Evolutionary conservation across 805 yeast species (phyloP).

Genomic region (Saturnispora mendoncae): DNA sequence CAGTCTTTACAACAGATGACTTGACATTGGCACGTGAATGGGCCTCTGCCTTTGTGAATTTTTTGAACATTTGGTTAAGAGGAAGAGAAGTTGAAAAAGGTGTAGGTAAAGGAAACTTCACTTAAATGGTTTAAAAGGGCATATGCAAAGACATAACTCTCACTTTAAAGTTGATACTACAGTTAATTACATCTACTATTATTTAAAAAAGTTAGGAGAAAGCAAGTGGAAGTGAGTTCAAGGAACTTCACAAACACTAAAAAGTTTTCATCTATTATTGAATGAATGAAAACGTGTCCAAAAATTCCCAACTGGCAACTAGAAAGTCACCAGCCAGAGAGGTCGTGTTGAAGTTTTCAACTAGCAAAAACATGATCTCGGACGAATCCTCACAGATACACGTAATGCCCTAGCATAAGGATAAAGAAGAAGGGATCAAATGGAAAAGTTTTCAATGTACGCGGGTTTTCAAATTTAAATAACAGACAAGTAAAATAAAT

Average conservation of each 20-base stretch:
- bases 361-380: slow-evolving; percentile 99
- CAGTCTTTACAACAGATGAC: slow-evolving; percentile 88
- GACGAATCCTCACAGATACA: slow-evolving; percentile 99
- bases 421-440: slow-evolving; percentile 28
- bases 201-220: no score
- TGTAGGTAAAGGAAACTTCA: neutral
- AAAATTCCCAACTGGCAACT: slow-evolving; percentile 61
- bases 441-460: neutral
- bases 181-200: no score
- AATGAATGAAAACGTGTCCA: slow-evolving; percentile 35
- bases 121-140: neutral
- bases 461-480: no score
- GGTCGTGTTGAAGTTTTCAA: slow-evolving; percentile 98
- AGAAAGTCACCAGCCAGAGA: slow-evolving; percentile 38
- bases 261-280: neutral
- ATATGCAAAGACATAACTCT: no score
- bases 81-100: slow-evolving; percentile 3
- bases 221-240: slow-evolving; percentile 7
- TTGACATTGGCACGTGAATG: slow-evolving; percentile 88
- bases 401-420: slow-evolving; percentile 99
- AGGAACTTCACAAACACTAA: slow-evolving; percentile 2
- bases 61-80: slow-evolving; percentile 26
- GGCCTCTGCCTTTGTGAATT: slow-evolving; percentile 74
- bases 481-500: no score
- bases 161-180: no score